phyloP scores from a whole-genome alignment of 352 stramenopile genomes.

The Saprolegnia diclina region DNA sequence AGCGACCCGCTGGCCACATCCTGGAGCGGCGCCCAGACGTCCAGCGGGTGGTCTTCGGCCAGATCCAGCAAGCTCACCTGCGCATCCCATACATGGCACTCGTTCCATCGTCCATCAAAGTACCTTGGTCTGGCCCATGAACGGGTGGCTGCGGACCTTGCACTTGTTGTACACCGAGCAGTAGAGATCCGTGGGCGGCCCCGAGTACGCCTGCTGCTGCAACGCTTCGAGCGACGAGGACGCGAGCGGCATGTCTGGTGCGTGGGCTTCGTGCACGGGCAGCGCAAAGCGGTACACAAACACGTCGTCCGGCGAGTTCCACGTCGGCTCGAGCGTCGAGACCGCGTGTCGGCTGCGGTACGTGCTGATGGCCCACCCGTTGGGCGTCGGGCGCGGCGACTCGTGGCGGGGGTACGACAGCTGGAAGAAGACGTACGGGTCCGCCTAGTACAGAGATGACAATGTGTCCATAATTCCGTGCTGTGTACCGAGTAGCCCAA shows the following conservation, averaged over 20 bases:
- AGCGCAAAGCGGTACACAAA: constrained; percentile 75
- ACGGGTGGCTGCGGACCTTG: constrained; percentile 67
- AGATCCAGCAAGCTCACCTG: constrained; percentile 49
- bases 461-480: neutral
- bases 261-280: constrained; percentile 56
- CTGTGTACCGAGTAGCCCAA: constrained; percentile 47
- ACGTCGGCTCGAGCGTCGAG: constrained; percentile 51
- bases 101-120: too few relatives aligned
- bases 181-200: constrained; percentile 49
- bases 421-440: constrained; percentile 72
- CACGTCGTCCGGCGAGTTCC: constrained; percentile 43
- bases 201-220: constrained; percentile 55
- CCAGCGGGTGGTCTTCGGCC: constrained; percentile 53
- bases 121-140: constrained; percentile 59
- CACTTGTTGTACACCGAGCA: constrained; percentile 76
- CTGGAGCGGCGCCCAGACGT: constrained; percentile 66
- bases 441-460: constrained; percentile 34
- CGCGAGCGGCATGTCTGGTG: constrained; percentile 30
- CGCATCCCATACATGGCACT: too few relatives aligned
- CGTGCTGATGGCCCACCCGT: constrained; percentile 55
- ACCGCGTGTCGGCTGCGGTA: constrained; percentile 57
- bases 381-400: constrained; percentile 40
- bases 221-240: constrained; percentile 43
- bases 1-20: constrained; percentile 48
- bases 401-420: constrained; percentile 37